Base-by-base conservation (phyloP, 331 rosid genomes). In the Quercus lobata region DNA sequence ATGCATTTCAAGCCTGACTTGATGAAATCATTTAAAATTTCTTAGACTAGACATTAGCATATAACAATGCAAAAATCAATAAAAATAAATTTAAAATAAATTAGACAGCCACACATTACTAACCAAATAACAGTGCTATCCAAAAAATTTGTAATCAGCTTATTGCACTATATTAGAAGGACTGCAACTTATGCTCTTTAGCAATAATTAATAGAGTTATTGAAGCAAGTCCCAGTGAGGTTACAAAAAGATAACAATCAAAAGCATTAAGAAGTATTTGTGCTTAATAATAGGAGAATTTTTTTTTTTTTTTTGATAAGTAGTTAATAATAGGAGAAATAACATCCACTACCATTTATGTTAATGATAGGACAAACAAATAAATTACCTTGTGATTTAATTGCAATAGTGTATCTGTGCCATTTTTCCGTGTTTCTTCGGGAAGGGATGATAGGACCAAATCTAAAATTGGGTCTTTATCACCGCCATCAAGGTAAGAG, bases 361-460 rank as follows among this genome's bases (percentile, higher is more conserved):
- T 5, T 25, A 68, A 69, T 1, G 22, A 66, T 34, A 32, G 18
- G 27, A 11, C 75, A 83, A 34, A 60, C 80, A 69, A 54, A 81
- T 37, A 75, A 46, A 87, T 85, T 84, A 81, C 98, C 96, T 89
- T 92, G 18, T 88, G 91, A 71, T 86, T 90, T 81, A 92, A 82
- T 76, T 89, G 91, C 85, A 92, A 87, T 62, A 84, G 80, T 22
- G 97, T 92, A 75, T 93, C 89, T 53, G 97, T 89, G 80, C 98
- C 99, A 49, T 74, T 78, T 27, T 73, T 87, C 63, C 74, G 76
- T 46, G 97, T 90, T 85, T 96, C 98, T 71, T 96, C 90, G 3
- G 99, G 98, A 81, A 91, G 91, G 66, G 99, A 96, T 68, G 91
- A 87, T 62, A 93, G 80, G 62, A 96, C 94, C 87, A 96, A 75